Evolutionary conservation across 1,139 yeast genomes (phyloP), one percentile per base, ranked within the genome.

Genomic region (Kluyveromyces sp.): DNA sequence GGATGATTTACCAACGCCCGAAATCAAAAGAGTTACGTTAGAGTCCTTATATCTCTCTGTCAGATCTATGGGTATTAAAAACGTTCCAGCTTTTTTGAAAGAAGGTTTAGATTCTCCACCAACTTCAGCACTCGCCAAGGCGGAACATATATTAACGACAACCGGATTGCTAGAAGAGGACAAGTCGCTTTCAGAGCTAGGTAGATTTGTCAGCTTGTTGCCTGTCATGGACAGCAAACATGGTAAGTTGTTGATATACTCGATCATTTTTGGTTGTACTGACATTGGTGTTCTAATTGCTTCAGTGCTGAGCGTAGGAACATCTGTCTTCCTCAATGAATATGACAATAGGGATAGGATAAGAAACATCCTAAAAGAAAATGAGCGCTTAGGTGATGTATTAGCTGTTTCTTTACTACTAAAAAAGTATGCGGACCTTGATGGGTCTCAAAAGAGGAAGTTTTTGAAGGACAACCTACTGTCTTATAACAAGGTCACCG

Each of bases 21-120:
- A 92, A 60, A 89, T 92, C 45, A 77, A 78, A 52, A 70, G 97
- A 48, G 80, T 92, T 0, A 79, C 94, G 29, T 64, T 92, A 36
- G 96, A 89, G 52, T 86, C 86, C 41, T 68, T 92, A 36, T 88
- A 84, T 55, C 69, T 92, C 45, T 77, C 82, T 42, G 95, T 88
- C 9, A 87, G 88, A 59, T 75, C 96, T 0, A 87, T 92, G 94
- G 95, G 95, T 0, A 75, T 89, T 22, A 67, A 70, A 3, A 73
- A 84, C 50, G 95, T 88, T 0, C 73, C 73, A 45, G 72, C 68
- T 19, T 92, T 92, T 56, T 69, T 92, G 49, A 68, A 73, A 8
- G 73, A 76, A 38, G 96, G 96, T 0, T 64, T 92, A 41, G 96
- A 89, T 60, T 82, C 95, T 0, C 97, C 97, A 8, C 69, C 71